A percentile compares a stretch with the other conserved stretches of the same genome.
Evolutionary conservation across 2,329 filamentous ascomycete genomes (phyloP).

Genomic region (Aspergillus phoenicis): DNA sequence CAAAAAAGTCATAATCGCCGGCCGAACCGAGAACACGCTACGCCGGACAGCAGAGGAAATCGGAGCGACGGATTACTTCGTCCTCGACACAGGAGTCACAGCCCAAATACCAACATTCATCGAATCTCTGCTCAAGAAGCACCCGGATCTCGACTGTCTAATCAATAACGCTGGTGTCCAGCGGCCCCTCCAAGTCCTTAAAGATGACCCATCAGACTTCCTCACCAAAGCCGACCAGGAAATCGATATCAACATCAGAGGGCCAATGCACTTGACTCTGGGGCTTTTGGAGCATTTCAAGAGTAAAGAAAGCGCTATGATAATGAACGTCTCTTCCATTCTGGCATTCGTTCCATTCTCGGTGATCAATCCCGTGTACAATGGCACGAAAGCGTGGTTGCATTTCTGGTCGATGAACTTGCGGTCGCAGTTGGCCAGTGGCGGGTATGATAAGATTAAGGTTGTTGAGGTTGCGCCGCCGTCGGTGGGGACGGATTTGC

Average conservation of each 20-base stretch:
- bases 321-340: conserved; percentile 59
- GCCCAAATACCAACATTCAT: conserved; percentile 46
- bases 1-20: conserved; percentile 31
- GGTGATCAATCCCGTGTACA: conserved; percentile 61
- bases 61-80: conserved; percentile 54
- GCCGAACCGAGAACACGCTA: conserved; percentile 56
- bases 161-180: conserved; percentile 64
- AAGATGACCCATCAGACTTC: conserved; percentile 28
- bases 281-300: conserved; percentile 55
- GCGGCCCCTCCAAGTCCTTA: conserved; percentile 53
- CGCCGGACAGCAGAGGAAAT: conserved; percentile 48
- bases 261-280: conserved; percentile 59
- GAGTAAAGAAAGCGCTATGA: conserved; percentile 37
- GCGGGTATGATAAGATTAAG: conserved; percentile 41
- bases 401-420: conserved; percentile 61
- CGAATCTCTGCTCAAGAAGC: conserved; percentile 48
- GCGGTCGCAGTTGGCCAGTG: conserved; percentile 51
- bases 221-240: conserved; percentile 58
- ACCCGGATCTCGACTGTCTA: conserved; percentile 60
- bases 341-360: conserved; percentile 57
- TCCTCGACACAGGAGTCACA: conserved; percentile 54
- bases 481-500: conserved; percentile 57
- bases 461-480: conserved; percentile 62
- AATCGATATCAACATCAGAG: conserved; percentile 61
- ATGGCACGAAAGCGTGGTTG: conserved; percentile 61